Percentiles rank a stretch among this genome's conserved stretches.
phyloP scores from a whole-genome alignment of 495 filamentous ascomycete species.

The Sphaerosporella brunnea region DNA sequence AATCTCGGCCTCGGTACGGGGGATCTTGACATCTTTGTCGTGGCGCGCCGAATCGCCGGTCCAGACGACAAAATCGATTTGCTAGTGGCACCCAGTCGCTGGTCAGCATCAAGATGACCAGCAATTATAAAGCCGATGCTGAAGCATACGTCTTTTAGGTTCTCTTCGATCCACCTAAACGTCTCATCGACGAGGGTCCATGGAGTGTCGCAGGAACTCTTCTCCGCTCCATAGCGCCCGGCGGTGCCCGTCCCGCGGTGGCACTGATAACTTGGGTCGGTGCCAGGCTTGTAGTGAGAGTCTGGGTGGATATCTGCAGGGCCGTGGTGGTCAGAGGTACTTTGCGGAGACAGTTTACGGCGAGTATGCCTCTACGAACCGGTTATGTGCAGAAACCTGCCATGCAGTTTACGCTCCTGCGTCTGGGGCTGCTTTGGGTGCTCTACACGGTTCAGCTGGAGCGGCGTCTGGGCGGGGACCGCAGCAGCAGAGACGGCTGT shows the following conservation, averaged over 20 bases:
- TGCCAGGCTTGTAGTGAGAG: constrained; percentile 57
- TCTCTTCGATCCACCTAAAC: constrained; percentile 75
- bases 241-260: constrained; percentile 62
- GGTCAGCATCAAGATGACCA: background rate
- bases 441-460: background rate
- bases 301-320: constrained; percentile 74
- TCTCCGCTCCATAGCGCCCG: constrained; percentile 66
- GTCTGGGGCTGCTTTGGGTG: background rate
- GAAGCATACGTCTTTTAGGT: constrained; percentile 44
- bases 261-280: constrained; percentile 55
- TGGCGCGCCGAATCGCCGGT: constrained; percentile 92
- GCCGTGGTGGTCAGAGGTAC: constrained; percentile 1
- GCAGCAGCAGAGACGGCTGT: background rate
- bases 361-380: constrained; percentile 36
- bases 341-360: constrained; percentile 1
- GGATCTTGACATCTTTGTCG: constrained; percentile 74
- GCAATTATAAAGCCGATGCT: background rate
- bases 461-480: background rate
- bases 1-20: constrained; percentile 57
- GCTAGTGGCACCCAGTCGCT: constrained; percentile 10
- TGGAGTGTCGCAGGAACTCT: constrained; percentile 76
- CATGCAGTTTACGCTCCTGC: constrained; percentile 37
- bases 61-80: constrained; percentile 92
- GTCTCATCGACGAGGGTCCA: constrained; percentile 67
- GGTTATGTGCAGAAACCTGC: constrained; percentile 87